These are phyloP conservation scores for Ceratobasidium sp. DNA, from an alignment of 1,284 basidiomycete genomes.

Conservation along the genomic window DNA sequence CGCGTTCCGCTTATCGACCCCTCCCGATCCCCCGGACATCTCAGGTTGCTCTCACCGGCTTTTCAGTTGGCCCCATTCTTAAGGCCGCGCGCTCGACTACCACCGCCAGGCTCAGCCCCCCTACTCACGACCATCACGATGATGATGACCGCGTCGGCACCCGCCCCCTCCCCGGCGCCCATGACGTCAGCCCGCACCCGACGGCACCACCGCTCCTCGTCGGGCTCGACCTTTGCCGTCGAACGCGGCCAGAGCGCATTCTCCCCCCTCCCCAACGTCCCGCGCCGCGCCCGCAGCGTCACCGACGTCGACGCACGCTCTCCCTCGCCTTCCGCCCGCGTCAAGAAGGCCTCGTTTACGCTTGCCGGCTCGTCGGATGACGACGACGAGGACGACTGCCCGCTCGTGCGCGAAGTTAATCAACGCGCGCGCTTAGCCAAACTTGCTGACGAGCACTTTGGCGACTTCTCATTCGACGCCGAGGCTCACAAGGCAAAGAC, in stretches of 20 bases:
- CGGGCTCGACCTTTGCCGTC: slow-evolving; percentile 52
- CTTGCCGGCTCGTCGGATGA: slow-evolving; percentile 40
- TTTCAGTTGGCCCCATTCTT: background rate
- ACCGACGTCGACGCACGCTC: slow-evolving; percentile 20
- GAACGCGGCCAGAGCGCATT: slow-evolving; percentile 67
- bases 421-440: slow-evolving; percentile 24
- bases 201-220: slow-evolving; percentile 58
- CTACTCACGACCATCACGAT: slow-evolving; percentile 29
- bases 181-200: slow-evolving; percentile 54
- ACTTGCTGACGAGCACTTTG: slow-evolving; percentile 19
- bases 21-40: slow-evolving; percentile 31
- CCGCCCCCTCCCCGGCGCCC: slow-evolving; percentile 6
- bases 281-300: slow-evolving; percentile 57
- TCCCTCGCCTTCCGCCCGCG: slow-evolving; percentile 1
- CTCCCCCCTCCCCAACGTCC: slow-evolving; percentile 64
- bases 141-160: slow-evolving; percentile 26
- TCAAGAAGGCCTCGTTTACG: slow-evolving; percentile 41
- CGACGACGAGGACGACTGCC: slow-evolving; percentile 46
- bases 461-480: slow-evolving; percentile 23
- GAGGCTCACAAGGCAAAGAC: slow-evolving; percentile 24
- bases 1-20: slow-evolving; percentile 5
- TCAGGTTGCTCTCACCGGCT: slow-evolving; percentile 2
- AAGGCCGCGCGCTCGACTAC: background rate
- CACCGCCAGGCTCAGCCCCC: background rate
- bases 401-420: slow-evolving; percentile 39